phyloP scores from a whole-genome alignment of 805 yeast genomes.

The Candida tibetensis region DNA sequence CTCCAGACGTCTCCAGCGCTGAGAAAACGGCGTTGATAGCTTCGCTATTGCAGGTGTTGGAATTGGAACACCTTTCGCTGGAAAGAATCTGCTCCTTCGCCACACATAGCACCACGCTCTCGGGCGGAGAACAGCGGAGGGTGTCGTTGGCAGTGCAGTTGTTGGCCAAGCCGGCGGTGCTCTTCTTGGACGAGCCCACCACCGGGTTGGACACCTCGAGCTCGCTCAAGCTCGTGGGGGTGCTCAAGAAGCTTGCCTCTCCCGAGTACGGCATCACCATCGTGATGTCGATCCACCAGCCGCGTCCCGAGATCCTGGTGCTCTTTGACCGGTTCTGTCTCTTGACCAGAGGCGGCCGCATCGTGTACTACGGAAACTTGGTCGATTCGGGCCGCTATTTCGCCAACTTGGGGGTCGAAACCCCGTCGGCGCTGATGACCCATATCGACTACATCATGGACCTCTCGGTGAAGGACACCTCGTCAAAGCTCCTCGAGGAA shows the following conservation, averaged over 20 bases:
- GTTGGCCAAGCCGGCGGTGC: conserved; percentile 68
- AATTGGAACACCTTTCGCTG: conserved; percentile 60
- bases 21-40: conserved; percentile 53
- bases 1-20: conserved; percentile 38
- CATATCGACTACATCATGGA: conserved; percentile 35
- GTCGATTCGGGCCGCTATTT: conserved; percentile 52
- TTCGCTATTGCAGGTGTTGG: conserved; percentile 60
- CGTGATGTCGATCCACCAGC: conserved; percentile 79
- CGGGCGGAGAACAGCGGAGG: conserved; percentile 84
- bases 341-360: conserved; percentile 56
- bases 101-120: conserved; percentile 54
- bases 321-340: conserved; percentile 67
- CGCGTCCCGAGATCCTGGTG: conserved; percentile 70
- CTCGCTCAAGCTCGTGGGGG: conserved; percentile 60
- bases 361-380: conserved; percentile 45
- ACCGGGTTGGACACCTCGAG: conserved; percentile 83
- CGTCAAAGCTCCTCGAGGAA: conserved; percentile 23
- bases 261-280: conserved; percentile 64
- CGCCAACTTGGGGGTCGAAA: conserved; percentile 12
- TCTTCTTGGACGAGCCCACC: conserved; percentile 85
- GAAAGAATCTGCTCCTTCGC: conserved; percentile 54
- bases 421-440: conserved; percentile 1
- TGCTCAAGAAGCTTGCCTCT: conserved; percentile 49
- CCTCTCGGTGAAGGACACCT: conserved; percentile 34
- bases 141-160: conserved; percentile 76